Base-by-base conservation (phyloP, 257 asterid species). In the Knoxia roxburghii region DNA sequence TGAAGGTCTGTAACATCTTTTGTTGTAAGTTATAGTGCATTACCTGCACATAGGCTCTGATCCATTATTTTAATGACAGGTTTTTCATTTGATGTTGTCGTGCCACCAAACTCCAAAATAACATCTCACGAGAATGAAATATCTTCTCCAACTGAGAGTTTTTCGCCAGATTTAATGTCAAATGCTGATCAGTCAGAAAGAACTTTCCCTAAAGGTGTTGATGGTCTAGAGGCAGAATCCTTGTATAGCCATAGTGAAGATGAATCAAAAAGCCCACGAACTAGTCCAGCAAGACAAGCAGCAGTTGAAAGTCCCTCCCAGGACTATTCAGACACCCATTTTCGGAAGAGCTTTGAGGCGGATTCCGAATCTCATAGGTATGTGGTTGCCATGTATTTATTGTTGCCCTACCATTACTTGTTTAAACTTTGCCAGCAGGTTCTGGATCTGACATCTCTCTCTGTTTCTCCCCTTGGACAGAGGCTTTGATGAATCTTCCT, bases 351-450 rank as follows among this genome's bases (percentile, higher is more conserved):
- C 81, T 81, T 82, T 48, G 91, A 86, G 39, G 87, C 85, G 21
- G 96, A 94, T 73, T 77, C 91, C 58, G 96, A 94, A 61, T 74
- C 82, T 70, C 83, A 78, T 73, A 84, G 96, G 99, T 94, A 74
- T 76, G 23, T 21, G 55, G 62, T 52, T 59, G 56, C 57, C 20
- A 59, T 68, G 21, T 50, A 53, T 29, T 50, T 18, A 29, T 78
- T 67, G 8, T 5, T 48, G 15, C 61, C 63, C 21, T 64, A 52
- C 40, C 56, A 14, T 73, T 72, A 43, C 53, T 61, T 52, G 43
- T 68, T 30, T 17, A 21, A 30, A 61, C 29, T 51, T 64, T 62
- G 8, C 37, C 26, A 10, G 65, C 10, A 51, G 8, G 24, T 24
- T 35, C 35, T 33, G 39, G 53, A 51, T 61, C 76, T 73, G 56